phyloP scores from a whole-genome alignment of 805 yeast species.

The Trichomonascus vanleenenianus region DNA sequence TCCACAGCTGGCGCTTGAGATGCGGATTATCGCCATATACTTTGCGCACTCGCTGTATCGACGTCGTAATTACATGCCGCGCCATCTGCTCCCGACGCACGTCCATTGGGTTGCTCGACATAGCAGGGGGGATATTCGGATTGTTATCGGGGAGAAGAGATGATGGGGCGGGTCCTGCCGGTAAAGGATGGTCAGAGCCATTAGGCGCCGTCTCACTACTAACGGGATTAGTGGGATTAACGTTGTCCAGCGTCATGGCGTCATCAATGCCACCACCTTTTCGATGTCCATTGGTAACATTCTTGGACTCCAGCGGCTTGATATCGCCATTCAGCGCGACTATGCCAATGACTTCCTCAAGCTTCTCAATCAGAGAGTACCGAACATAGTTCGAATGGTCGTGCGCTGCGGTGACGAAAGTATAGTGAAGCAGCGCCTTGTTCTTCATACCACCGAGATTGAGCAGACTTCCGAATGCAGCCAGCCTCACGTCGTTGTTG shows the following conservation, averaged over 20 bases:
- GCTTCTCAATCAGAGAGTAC: slow-evolving; percentile 38
- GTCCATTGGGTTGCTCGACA: neutral
- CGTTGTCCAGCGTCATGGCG: slow-evolving; percentile 52
- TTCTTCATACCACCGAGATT: slow-evolving; percentile 73
- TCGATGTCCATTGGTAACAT: slow-evolving; percentile 8
- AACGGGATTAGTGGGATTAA: slow-evolving; percentile 33
- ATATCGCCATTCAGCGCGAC: slow-evolving; percentile 56
- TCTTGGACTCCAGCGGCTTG: slow-evolving; percentile 1
- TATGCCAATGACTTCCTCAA: slow-evolving; percentile 49
- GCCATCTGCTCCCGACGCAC: slow-evolving; percentile 61
- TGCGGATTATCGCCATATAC: slow-evolving; percentile 48
- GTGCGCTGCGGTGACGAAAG: slow-evolving; percentile 47
- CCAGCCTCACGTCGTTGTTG: slow-evolving; percentile 47
- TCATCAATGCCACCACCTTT: slow-evolving; percentile 29
- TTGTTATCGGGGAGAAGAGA: neutral
- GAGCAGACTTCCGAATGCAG: slow-evolving; percentile 65
- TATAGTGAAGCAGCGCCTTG: slow-evolving; percentile 48
- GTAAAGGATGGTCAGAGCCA: neutral
- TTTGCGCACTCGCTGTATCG: slow-evolving; percentile 55
- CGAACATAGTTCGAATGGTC: slow-evolving; percentile 50
- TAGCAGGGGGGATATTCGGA: neutral
- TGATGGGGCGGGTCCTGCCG: too few species aligned
- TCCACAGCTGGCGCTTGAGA: slow-evolving; percentile 58
- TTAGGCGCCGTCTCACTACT: neutral
- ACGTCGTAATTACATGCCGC: slow-evolving; percentile 55